A percentile compares a stretch with the other conserved stretches of the same genome.
phyloP scores from a whole-genome alignment of 2,329 filamentous ascomycete genomes.

The Xylariaceae sp. region DNA sequence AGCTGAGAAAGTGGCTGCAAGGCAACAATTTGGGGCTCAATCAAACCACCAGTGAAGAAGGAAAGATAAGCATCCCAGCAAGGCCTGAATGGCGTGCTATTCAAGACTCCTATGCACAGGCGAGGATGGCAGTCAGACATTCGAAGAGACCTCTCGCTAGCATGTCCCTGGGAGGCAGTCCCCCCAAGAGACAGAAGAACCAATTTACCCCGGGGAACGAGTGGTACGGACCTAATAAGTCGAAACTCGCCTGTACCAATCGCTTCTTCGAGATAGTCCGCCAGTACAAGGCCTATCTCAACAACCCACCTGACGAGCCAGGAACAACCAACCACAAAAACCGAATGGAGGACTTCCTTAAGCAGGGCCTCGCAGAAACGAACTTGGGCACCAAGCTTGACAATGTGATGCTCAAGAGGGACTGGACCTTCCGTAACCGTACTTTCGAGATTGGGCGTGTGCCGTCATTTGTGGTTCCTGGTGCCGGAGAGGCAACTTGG shows the following conservation, averaged over 20 bases:
- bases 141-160: background rate
- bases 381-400: background rate
- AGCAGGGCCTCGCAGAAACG: background rate
- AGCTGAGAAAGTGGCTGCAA: constrained; percentile 3
- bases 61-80: background rate
- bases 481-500: background rate
- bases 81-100: background rate
- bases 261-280: constrained; percentile 10
- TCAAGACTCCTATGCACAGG: background rate
- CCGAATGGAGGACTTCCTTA: background rate
- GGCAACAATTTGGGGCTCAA: background rate
- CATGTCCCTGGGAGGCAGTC: too few species aligned
- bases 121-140: background rate
- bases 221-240: constrained; percentile 15
- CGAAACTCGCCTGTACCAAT: constrained; percentile 6
- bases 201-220: background rate
- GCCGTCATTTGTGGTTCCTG: constrained; percentile 7
- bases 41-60: background rate
- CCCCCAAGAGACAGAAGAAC: background rate
- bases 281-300: constrained; percentile 11
- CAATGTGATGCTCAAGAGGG: background rate
- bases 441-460: accelerated
- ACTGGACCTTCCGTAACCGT: constrained; percentile 7
- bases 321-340: background rate
- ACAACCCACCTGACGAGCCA: background rate